Evolutionary conservation across 306 rosid genomes (phyloP), one percentile per base, ranked within the genome.

Genomic region (Luffa acutangula): DNA sequence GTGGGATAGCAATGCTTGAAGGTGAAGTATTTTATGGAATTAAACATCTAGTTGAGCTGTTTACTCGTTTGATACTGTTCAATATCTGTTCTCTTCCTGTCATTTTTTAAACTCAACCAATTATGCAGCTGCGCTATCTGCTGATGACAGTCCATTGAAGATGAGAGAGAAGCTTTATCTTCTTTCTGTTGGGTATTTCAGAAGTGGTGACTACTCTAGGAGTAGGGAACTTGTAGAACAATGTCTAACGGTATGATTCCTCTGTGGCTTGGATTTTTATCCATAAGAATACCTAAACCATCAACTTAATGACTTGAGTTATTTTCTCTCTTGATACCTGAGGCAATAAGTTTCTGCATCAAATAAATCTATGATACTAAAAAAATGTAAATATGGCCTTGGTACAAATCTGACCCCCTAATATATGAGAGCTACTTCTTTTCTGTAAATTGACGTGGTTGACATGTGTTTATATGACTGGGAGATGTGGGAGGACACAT

Each of bases 1-100:
- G 97, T n/a, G 98, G 98, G 57, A 92, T 92, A 42, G 98, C 96
- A 65, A 92, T 92, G 98, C 97, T 94, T 84, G 92, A 90, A 92
- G 90, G 98, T 91, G 69, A 39, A 75, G 11, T 11, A 66, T 76
- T 79, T 63, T 10, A 31, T 59, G 41, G 57, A 71, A 45, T 13
- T 71, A 10, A 31, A 71, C 57, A 71, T 21, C 49, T 21, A 71
- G 41, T 48, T 71, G 31, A 1, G 57, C 57, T 43, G 15, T 46
- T 45, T 71, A 7, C 57, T 46, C 7, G n/a, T 21, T 41, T 71
- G 57, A 25, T 46, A 43, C 58, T 48, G n/a, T 71, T 71, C 41
- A 43, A 31, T 1, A 46, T 45, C 10, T 45, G 18, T 71, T 71
- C 20, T 45, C 21, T 46, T 48, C 46, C 77, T 71, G 52, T 69